phyloP scores from a whole-genome alignment of 306 rosid species.

The Begonia loranthoides region DNA sequence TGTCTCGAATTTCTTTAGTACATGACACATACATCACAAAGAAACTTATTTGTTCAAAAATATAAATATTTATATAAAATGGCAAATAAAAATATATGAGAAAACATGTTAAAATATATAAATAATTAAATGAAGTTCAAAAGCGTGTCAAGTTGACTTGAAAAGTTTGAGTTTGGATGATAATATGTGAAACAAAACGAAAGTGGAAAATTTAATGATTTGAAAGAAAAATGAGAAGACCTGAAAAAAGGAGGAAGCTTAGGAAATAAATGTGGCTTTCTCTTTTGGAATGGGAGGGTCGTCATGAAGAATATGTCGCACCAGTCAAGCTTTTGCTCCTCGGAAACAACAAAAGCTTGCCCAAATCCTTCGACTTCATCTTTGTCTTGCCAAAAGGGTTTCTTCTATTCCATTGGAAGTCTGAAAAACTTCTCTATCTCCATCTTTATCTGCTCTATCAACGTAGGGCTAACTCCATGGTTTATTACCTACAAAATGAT shows the following conservation, averaged over 20 bases:
- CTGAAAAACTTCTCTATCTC: constrained; percentile 15
- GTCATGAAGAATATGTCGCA: constrained; percentile 25
- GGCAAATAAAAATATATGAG: no score
- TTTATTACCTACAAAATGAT: constrained; percentile 11
- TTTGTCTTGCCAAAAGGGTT: constrained; percentile 23
- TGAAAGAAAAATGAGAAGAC: constrained; percentile 2
- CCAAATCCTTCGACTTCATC: constrained; percentile 25
- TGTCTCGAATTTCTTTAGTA: no score
- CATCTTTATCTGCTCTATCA: constrained; percentile 16
- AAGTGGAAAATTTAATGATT: no score
- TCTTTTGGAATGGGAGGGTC: constrained; percentile 12
- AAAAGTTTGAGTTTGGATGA: no score
- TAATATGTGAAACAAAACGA: no score
- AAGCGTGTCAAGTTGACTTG: no score
- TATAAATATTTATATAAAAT: no score
- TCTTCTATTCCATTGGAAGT: constrained; percentile 21
- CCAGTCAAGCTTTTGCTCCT: constrained; percentile 34
- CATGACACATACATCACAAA: no score
- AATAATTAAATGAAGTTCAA: no score
- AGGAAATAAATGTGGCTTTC: constrained; percentile 10
- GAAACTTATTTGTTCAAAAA: no score
- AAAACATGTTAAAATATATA: no score
- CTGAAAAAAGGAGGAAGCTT: constrained; percentile 23
- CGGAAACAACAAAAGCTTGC: constrained; percentile 23
- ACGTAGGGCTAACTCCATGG: constrained; percentile 16